Evolutionary conservation across 345 rosid genomes (phyloP).

Genomic region (Psidium guajava): DNA sequence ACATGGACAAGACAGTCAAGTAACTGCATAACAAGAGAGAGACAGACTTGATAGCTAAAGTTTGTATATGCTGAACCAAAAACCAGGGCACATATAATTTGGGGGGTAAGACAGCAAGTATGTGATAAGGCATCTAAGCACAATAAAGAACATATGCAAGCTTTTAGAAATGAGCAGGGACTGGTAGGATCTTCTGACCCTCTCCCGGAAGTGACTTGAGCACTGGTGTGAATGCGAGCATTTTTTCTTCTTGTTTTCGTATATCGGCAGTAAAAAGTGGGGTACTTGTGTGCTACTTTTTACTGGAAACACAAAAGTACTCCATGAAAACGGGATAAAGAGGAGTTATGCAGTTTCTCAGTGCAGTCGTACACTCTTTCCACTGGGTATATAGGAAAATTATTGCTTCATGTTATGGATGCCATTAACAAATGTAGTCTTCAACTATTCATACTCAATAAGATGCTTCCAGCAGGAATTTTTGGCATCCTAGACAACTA

Average conservation of each 20-base stretch:
- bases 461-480: not conserved
- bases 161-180: not conserved
- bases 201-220: not conserved
- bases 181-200: not conserved
- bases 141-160: not conserved
- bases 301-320: not conserved
- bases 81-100: not conserved
- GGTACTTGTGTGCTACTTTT: not conserved
- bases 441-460: not conserved
- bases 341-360: not conserved
- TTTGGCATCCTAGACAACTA: not conserved
- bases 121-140: not conserved
- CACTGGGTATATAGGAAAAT: not conserved
- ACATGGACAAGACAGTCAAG: not conserved
- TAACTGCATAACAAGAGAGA: not conserved
- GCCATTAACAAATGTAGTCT: not conserved
- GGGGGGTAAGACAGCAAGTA: not conserved
- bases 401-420: not conserved
- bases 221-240: not conserved
- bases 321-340: not conserved
- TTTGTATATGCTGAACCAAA: not conserved
- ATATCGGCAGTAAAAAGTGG: not conserved
- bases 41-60: not conserved
- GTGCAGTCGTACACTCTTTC: not conserved
- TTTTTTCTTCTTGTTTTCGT: not conserved